phyloP scores from a whole-genome alignment of 2,329 filamentous ascomycete genomes.

The Arthrobotrys musiformis region DNA sequence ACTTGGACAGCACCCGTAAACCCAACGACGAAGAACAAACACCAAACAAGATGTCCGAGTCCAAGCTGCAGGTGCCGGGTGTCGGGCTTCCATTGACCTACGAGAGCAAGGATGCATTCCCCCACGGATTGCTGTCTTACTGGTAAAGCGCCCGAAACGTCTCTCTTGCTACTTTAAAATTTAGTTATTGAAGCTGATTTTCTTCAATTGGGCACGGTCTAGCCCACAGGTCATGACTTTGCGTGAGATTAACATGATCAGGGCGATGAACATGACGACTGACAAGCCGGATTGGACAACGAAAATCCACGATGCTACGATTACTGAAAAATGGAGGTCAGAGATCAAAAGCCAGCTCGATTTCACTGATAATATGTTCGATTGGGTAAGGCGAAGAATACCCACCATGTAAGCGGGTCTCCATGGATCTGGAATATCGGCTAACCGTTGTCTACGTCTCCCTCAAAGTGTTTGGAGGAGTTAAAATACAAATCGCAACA shows the following conservation, averaged over 20 bases:
- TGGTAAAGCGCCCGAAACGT: slow-evolving; percentile 2
- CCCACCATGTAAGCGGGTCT: too few relatives aligned
- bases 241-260: slow-evolving; percentile 62
- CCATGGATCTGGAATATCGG: too few relatives aligned
- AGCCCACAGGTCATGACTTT: slow-evolving; percentile 1
- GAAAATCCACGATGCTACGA: slow-evolving; percentile 61
- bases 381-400: slow-evolving; percentile 61
- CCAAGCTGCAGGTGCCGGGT: slow-evolving; percentile 4
- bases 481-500: slow-evolving; percentile 67
- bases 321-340: slow-evolving; percentile 61
- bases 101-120: slow-evolving; percentile 5
- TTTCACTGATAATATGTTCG: slow-evolving; percentile 62
- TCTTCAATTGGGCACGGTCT: too few relatives aligned
- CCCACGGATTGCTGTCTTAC: slow-evolving; percentile 4
- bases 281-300: slow-evolving; percentile 63
- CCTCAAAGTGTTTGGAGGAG: slow-evolving; percentile 64
- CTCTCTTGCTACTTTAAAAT: neutral
- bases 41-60: neutral
- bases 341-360: slow-evolving; percentile 60
- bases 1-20: too few relatives aligned
- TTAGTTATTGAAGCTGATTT: neutral
- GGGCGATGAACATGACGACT: slow-evolving; percentile 61
- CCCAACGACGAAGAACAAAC: neutral
- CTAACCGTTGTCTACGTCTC: too few relatives aligned
- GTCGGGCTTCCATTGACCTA: slow-evolving; percentile 1